Conservation (phyloP, 2,329 filamentous ascomycete genomes). For the Tolypocladium pustulatum region DNA sequence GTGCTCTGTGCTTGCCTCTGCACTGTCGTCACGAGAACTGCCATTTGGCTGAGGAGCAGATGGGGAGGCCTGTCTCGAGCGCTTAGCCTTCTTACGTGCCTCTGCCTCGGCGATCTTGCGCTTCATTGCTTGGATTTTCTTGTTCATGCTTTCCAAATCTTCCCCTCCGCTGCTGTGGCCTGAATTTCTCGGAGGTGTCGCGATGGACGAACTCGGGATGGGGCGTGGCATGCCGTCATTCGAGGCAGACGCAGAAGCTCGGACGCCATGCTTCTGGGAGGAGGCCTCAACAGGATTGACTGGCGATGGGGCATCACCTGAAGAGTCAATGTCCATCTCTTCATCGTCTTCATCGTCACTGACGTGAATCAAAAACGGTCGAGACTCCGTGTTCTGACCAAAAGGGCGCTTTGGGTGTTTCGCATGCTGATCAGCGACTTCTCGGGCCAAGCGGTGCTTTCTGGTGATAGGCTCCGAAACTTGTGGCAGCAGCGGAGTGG, state of each 20-base stretch:
- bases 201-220: slow-evolving; percentile 26
- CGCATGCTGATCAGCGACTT: slow-evolving; percentile 50
- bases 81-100: slow-evolving; percentile 38
- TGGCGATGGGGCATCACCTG: slow-evolving; percentile 28
- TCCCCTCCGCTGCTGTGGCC: slow-evolving; percentile 23
- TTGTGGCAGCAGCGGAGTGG: slow-evolving; percentile 14
- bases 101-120: slow-evolving; percentile 48
- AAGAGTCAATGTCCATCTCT: slow-evolving; percentile 57
- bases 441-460: slow-evolving; percentile 50
- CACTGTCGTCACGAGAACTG: slow-evolving; percentile 15
- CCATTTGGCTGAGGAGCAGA: slow-evolving; percentile 14
- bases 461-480: slow-evolving; percentile 12
- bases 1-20: slow-evolving; percentile 6
- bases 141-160: slow-evolving; percentile 40
- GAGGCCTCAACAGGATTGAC: slow-evolving; percentile 19
- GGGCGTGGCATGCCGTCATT: slow-evolving; percentile 28
- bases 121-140: slow-evolving; percentile 51
- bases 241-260: slow-evolving; percentile 33
- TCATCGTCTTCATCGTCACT: slow-evolving; percentile 63
- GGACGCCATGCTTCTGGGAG: slow-evolving; percentile 23
- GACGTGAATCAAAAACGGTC: slow-evolving; percentile 70
- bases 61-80: slow-evolving; percentile 19
- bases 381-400: slow-evolving; percentile 45
- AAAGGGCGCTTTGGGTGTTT: slow-evolving; percentile 48
- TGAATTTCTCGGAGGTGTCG: slow-evolving; percentile 25